Conservation (phyloP, 768 basidiomycete species). For the Podaxis sp. region DNA sequence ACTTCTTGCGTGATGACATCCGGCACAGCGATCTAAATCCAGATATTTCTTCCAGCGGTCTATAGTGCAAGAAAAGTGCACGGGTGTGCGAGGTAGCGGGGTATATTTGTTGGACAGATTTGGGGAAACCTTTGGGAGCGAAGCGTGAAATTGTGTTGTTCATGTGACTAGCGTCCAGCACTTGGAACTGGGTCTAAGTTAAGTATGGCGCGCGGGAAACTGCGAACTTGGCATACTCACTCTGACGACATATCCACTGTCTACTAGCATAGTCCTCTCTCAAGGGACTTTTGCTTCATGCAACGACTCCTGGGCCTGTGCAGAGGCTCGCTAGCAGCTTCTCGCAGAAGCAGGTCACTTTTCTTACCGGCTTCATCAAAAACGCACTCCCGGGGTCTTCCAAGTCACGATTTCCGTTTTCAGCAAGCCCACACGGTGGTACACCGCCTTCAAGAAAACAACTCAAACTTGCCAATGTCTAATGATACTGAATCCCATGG, state of each 20-base stretch:
- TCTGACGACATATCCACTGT: neutral
- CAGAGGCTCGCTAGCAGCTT: slow-evolving; percentile 22
- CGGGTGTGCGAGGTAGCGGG: neutral
- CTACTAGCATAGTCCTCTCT: neutral
- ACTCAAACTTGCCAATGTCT: slow-evolving; percentile 26
- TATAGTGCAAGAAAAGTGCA: neutral
- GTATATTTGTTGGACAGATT: neutral
- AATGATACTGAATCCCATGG: slow-evolving; percentile 47
- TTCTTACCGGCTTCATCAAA: slow-evolving; percentile 19
- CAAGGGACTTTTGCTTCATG: slow-evolving; percentile 27
- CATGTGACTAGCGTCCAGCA: neutral
- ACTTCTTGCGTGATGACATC: slow-evolving; percentile 2
- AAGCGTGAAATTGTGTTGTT: neutral
- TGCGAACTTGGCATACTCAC: neutral
- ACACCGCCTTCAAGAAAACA: slow-evolving; percentile 14
- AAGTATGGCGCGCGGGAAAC: slow-evolving; percentile 6
- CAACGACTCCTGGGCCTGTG: slow-evolving; percentile 31
- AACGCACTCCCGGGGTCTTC: slow-evolving; percentile 12
- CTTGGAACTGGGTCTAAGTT: neutral
- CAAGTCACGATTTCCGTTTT: slow-evolving; percentile 28
- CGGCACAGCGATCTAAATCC: neutral
- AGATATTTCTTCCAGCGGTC: neutral
- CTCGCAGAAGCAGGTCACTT: slow-evolving; percentile 18
- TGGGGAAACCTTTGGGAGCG: neutral
- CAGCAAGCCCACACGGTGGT: slow-evolving; percentile 27